A percentile compares a stretch with the other conserved stretches of the same genome.
phyloP scores from a whole-genome alignment of 331 rosid species.

The Malus hybrid region DNA sequence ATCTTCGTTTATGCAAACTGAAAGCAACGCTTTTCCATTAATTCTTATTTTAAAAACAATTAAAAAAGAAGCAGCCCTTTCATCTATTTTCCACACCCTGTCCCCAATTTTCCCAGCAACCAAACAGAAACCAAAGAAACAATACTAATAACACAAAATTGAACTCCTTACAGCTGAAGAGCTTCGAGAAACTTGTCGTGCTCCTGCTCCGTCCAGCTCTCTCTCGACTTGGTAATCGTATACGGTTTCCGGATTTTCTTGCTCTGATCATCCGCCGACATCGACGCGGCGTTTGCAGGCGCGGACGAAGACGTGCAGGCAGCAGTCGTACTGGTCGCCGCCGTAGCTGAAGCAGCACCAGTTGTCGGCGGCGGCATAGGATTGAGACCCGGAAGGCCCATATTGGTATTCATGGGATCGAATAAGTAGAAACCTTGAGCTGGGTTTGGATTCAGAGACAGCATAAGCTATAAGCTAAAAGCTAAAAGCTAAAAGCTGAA shows the following conservation, averaged over 20 bases:
- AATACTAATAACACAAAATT: neutral
- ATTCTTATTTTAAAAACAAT: neutral
- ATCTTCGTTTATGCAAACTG: neutral
- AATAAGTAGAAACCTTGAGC: conserved; percentile 52
- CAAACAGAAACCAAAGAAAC: neutral
- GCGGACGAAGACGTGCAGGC: conserved; percentile 3
- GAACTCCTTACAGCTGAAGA: conserved; percentile 64
- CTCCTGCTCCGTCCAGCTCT: conserved; percentile 93
- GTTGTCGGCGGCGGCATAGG: conserved; percentile 30
- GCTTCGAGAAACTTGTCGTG: conserved; percentile 98
- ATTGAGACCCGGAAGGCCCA: conserved; percentile 36
- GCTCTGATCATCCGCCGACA: conserved; percentile 33
- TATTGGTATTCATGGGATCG: conserved; percentile 39
- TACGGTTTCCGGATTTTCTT: conserved; percentile 87
- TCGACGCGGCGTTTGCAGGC: conserved; percentile 3
- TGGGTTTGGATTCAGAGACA: conserved; percentile 62
- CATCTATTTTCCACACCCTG: neutral
- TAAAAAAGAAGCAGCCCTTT: neutral
- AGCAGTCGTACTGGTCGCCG: neutral
- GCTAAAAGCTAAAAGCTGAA: neutral
- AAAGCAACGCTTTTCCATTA: neutral
- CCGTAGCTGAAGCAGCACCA: neutral
- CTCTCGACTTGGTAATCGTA: conserved; percentile 85
- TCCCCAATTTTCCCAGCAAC: conserved; percentile 2
- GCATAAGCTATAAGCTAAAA: conserved; percentile 29